Evolutionary conservation across 768 basidiomycete genomes (phyloP), one percentile per base, ranked within the genome.

Genomic region (Mycena chlorophos): DNA sequence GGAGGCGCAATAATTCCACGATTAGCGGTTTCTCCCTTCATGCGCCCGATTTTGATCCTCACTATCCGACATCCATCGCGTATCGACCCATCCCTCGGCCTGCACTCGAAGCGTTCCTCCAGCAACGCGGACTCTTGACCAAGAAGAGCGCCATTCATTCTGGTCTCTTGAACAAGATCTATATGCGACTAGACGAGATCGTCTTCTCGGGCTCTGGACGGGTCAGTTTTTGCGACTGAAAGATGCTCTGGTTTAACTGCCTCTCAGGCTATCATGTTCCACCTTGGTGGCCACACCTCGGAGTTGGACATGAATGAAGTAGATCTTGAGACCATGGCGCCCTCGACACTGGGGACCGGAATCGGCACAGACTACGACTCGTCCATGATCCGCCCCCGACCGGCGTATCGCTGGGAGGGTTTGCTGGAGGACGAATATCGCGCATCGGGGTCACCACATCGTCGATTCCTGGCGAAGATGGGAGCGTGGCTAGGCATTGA

Each of bases 361-460:
- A 81, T 76, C n/a, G 86, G 85, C 4, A 90, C 89, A 0, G 85
- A 89, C 63, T 81, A 88, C 58, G 83, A 90, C 63, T 81, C 84
- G 56, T 69, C 74, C 1, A 74, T 73, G 39, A 85, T 90, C 49
- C 80, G 81, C 10, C 71, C 81, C 0, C 80, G 89, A 10, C 84
- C 84, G 1, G 70, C 73, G 16, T 90, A 85, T 67, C 77, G 82
- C 29, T 89, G 87, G 87, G 88, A 89, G 31, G 59, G 14, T 31
- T 71, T 88, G 17, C 71, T 87, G 26, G 77, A 72, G 16, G 86
- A 87, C 66, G 77, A 80, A 16, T 69, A 80, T 6, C 70, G 69
- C 16, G 69, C n/a, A 5, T 6, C 66, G 30, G 73, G 72, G 28
- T 70, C 66, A 31, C 64, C 61, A 26, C 68, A 67, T 51, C 65